Evolutionary conservation across 257 asterid species (phyloP).

Genomic region (Solanum sejunctum): DNA sequence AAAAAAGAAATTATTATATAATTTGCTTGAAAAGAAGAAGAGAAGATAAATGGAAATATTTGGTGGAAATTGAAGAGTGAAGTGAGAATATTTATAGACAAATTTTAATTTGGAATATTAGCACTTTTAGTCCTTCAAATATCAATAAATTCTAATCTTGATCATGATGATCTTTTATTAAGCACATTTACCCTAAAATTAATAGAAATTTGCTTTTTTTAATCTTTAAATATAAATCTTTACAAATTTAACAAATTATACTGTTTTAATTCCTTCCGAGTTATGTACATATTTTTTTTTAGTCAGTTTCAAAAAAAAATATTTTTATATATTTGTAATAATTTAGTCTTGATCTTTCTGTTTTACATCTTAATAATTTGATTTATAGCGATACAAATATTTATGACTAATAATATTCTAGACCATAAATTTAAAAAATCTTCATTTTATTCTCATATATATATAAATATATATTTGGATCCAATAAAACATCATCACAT

Average conservation of each 20-base stretch:
- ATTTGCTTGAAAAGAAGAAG: background rate
- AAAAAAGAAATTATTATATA: background rate
- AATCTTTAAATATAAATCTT: background rate
- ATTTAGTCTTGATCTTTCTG: background rate
- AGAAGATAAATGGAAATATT: background rate
- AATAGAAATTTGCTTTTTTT: background rate
- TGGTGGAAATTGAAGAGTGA: background rate
- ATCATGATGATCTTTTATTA: background rate
- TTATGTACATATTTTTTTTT: background rate
- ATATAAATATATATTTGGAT: background rate
- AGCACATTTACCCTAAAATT: background rate
- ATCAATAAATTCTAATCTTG: background rate
- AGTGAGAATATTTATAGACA: conserved; percentile 11
- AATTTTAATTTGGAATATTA: background rate
- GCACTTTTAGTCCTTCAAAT: background rate
- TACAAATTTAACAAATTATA: background rate
- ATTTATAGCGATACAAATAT: background rate
- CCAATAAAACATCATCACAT: background rate
- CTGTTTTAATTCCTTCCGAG: no score
- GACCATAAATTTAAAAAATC: background rate
- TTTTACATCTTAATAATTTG: background rate
- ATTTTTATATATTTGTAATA: background rate
- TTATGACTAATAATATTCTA: background rate
- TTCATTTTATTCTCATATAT: no score
- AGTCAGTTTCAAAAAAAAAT: background rate